Base-by-base conservation (phyloP, 192 early-diverging fungal genomes). In the Helicostylum pulchrum region DNA sequence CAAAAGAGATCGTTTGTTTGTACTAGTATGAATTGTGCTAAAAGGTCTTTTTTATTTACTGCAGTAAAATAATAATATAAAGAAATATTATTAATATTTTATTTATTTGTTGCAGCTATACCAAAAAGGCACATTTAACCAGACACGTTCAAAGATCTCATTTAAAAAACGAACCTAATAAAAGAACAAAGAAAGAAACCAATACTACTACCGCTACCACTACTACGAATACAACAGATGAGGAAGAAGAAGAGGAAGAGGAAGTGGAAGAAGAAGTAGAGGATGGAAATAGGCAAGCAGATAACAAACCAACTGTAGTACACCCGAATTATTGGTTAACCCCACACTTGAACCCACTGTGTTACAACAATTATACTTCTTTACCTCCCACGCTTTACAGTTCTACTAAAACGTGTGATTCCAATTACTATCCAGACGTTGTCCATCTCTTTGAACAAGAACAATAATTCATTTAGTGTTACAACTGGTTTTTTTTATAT, bases 261-360 rank as follows among this genome's bases (percentile, higher is more conserved):
- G 56, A 21, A 17, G 0, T 26, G 26, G 2, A 14, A 34, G 53
- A 34, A 26, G 53, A 34, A 1, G 32, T 0, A 58, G 56, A 44
- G 2, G 56, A 44, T 43, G 56, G 9, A 42, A 1, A 34, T 43
- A 17, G 1, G 10, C 36, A 17, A 20, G 17, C 20, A n/a, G n/a
- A n/a, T n/a, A n/a, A n/a, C n/a, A n/a, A n/a, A n/a, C n/a, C n/a
- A 42, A 7, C 17, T 43, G n/a, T 14, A 21, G 36, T 53, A 20
- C 46, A 48, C 15, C 46, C 46, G 46, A 48, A 48, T 19, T 19
- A 48, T 48, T 48, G 46, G 46, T 48, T 48, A 48, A 48, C 46
- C 46, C 46, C 46, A 48, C 46, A 48, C 46, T 48, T 39, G 36
- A 39, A 39, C 4, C 46, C 46, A 48, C 12, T 48, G 46, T 17